Percentiles rank a stretch among this genome's conserved stretches.
Evolutionary conservation across 805 yeast species (phyloP).

Genomic region (Wickerhamomyces tratensis): DNA sequence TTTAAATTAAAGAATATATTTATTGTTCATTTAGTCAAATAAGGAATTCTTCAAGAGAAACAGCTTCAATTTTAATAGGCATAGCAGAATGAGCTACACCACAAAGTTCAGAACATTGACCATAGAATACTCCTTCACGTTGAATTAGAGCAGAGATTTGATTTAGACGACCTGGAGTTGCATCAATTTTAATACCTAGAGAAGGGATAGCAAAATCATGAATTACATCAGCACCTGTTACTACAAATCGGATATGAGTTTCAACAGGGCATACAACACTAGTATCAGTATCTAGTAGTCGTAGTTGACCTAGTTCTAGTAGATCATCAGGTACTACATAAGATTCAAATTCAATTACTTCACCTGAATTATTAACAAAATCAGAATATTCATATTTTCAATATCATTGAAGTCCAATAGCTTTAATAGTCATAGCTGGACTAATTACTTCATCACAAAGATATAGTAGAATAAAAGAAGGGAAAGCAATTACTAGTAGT

Average conservation of each 20-base stretch:
- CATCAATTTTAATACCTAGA: conserved; percentile 17
- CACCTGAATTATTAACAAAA: conserved; percentile 10
- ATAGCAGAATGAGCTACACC: conserved; percentile 16
- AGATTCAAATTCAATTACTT: conserved; percentile 12
- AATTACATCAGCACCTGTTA: conserved; percentile 15
- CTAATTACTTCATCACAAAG: conserved; percentile 10
- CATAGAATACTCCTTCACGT: conserved; percentile 16
- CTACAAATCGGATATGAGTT: conserved; percentile 15
- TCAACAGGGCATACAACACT: conserved; percentile 13
- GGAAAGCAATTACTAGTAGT: conserved; percentile 9
- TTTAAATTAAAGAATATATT: too few relatives aligned
- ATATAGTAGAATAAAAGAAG: conserved; percentile 9
- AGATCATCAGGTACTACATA: conserved; percentile 15
- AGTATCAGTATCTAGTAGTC: conserved; percentile 16
- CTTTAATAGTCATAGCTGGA: conserved; percentile 12
- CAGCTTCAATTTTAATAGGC: conserved; percentile 19
- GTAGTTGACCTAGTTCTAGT: conserved; percentile 14
- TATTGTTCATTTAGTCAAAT: too few relatives aligned
- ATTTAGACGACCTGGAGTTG: conserved; percentile 17
- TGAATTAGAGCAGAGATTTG: conserved; percentile 15
- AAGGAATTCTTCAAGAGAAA: background rate
- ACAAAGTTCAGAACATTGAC: conserved; percentile 19
- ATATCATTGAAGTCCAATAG: conserved; percentile 12
- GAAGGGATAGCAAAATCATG: conserved; percentile 16
- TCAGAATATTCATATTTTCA: conserved; percentile 12